These are phyloP conservation scores for Exidia glandulosa DNA, from an alignment of 768 basidiomycete species.

Conservation along the genomic window DNA sequence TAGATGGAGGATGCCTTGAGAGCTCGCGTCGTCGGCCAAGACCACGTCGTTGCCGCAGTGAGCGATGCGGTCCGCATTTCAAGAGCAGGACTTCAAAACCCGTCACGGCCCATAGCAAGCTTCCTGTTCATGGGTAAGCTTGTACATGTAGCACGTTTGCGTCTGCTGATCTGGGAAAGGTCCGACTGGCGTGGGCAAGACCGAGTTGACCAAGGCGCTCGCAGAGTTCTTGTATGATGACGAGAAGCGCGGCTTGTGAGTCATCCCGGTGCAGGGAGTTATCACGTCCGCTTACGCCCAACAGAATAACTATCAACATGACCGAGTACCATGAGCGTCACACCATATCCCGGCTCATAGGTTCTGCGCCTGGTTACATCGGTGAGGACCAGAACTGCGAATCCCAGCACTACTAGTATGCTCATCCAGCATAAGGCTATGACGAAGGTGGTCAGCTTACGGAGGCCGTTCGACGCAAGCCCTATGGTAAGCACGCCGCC, in stretches of 20 bases:
- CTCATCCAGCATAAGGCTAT: background rate
- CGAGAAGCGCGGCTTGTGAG: slow-evolving; percentile 73
- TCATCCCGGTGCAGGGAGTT: slow-evolving; percentile 6
- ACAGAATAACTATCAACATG: slow-evolving; percentile 87
- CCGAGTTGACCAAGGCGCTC: slow-evolving; percentile 80
- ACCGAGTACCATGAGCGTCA: slow-evolving; percentile 94
- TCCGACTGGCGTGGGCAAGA: slow-evolving; percentile 86
- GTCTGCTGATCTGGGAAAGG: no score
- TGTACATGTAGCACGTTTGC: no score
- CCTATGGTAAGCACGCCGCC: slow-evolving; percentile 33
- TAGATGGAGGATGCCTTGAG: slow-evolving; percentile 81
- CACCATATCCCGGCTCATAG: slow-evolving; percentile 82
- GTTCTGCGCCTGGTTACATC: slow-evolving; percentile 87
- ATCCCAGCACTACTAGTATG: slow-evolving; percentile 8
- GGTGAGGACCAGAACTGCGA: slow-evolving; percentile 61
- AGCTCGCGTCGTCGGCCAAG: slow-evolving; percentile 78
- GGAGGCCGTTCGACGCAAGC: slow-evolving; percentile 51
- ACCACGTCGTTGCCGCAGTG: slow-evolving; percentile 75
- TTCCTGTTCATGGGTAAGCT: slow-evolving; percentile 89
- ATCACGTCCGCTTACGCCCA: background rate
- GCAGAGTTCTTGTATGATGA: slow-evolving; percentile 86
- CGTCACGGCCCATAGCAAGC: slow-evolving; percentile 81
- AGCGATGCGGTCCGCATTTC: slow-evolving; percentile 89
- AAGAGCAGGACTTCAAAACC: slow-evolving; percentile 80
- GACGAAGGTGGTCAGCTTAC: slow-evolving; percentile 39